These are phyloP conservation scores for Combretum micranthum DNA, from an alignment of 345 rosid genomes.

Conservation along the genomic window DNA sequence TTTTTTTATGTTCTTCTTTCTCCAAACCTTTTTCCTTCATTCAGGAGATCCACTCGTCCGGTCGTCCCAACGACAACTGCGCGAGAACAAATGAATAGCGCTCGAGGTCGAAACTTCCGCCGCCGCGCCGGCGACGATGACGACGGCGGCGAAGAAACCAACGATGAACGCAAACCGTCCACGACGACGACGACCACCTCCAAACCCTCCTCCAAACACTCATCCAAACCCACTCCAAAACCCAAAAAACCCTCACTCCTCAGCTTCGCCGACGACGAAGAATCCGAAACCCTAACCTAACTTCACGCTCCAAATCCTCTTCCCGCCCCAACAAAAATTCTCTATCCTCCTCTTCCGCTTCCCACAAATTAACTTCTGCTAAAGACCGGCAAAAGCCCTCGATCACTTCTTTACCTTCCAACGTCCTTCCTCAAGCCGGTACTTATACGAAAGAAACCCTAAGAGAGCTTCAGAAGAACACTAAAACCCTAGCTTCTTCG, in stretches of 20 bases:
- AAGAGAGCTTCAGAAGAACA: conserved; percentile 58
- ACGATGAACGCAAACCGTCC: background rate
- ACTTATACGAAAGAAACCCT: conserved; percentile 82
- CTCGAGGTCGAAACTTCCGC: conserved; percentile 68
- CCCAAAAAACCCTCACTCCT: conserved; percentile 45
- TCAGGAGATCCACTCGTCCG: no score
- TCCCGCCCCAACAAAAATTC: conserved; percentile 23
- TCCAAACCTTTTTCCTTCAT: no score
- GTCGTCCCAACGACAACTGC: no score
- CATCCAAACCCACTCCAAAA: conserved; percentile 28
- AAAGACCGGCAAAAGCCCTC: conserved; percentile 45
- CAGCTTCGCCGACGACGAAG: conserved; percentile 89
- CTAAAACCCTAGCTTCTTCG: conserved; percentile 45
- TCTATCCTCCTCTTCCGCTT: conserved; percentile 28
- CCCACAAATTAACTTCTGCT: conserved; percentile 48
- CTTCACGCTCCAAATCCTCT: conserved; percentile 25
- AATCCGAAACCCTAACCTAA: conserved; percentile 24
- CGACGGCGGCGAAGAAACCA: conserved; percentile 18
- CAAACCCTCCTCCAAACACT: background rate
- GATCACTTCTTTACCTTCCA: conserved; percentile 34
- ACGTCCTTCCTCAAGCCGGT: conserved; percentile 83
- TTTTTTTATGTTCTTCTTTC: no score
- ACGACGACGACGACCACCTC: conserved; percentile 6
- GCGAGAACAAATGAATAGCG: conserved; percentile 31
- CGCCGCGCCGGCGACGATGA: conserved; percentile 55